A percentile compares a stretch with the other conserved stretches of the same genome.
These are phyloP conservation scores for Rhizoclosmatium globosum DNA, from an alignment of 192 early-diverging fungal genomes.

Conservation along the genomic window DNA sequence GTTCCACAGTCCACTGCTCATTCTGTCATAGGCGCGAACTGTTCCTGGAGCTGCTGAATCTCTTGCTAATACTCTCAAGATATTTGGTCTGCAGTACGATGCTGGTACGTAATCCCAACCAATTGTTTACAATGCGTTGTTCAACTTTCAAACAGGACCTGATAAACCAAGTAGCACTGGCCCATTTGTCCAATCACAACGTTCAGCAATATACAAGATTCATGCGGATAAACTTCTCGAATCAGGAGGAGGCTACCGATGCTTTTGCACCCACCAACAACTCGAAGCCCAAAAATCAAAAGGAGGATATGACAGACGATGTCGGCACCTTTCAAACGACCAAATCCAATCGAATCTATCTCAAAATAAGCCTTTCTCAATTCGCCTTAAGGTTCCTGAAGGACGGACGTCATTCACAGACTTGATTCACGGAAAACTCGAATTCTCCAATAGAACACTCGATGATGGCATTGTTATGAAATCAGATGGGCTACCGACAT, in stretches of 20 bases:
- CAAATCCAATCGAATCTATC: conserved; percentile 72
- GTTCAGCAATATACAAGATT: conserved; percentile 73
- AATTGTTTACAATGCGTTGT: background rate
- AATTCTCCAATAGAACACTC: conserved; percentile 73
- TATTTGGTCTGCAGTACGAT: conserved; percentile 82
- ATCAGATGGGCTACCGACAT: conserved; percentile 91
- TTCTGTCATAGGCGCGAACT: conserved; percentile 59
- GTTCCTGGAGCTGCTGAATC: conserved; percentile 78
- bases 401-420: conserved; percentile 71
- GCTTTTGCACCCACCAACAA: conserved; percentile 83
- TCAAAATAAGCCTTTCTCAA: conserved; percentile 64
- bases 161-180: conserved; percentile 58
- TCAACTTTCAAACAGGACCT: conserved; percentile 57
- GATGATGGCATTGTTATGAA: conserved; percentile 93
- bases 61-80: conserved; percentile 69
- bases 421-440: conserved; percentile 76
- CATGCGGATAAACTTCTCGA: conserved; percentile 69
- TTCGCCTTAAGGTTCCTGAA: conserved; percentile 76
- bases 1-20: background rate
- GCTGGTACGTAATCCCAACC: conserved; percentile 57
- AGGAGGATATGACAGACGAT: conserved; percentile 83
- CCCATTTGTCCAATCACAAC: conserved; percentile 83
- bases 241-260: conserved; percentile 82
- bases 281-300: conserved; percentile 68
- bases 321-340: conserved; percentile 69